phyloP scores from a whole-genome alignment of 2,329 filamentous ascomycete species.

The Coleophoma eucalyptorum region DNA sequence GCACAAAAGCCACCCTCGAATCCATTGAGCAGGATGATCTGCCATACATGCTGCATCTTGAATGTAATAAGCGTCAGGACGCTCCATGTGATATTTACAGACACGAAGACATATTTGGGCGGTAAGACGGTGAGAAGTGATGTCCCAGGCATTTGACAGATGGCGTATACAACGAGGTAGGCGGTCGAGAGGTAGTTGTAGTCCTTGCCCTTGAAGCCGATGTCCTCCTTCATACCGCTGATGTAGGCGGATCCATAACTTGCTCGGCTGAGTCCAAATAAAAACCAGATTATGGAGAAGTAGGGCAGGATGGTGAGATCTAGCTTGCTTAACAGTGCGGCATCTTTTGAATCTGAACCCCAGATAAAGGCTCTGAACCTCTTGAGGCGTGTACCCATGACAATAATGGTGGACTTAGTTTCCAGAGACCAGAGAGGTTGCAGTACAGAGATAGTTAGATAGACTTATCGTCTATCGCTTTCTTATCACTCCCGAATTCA shows the following conservation, averaged over 20 bases:
- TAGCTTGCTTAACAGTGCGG: conserved; percentile 31
- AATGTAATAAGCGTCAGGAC: conserved; percentile 39
- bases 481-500: too few species aligned
- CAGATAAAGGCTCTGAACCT: conserved; percentile 4
- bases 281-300: conserved; percentile 43
- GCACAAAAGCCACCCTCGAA: conserved; percentile 40
- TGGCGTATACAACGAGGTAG: conserved; percentile 37
- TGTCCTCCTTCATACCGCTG: conserved; percentile 32
- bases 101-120: conserved; percentile 38
- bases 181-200: conserved; percentile 36
- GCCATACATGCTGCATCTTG: conserved; percentile 36
- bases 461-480: too few species aligned
- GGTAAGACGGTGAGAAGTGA: conserved; percentile 32
- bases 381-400: background rate
- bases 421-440: too few species aligned
- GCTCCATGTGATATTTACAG: conserved; percentile 38
- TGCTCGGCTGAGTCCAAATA: conserved; percentile 40
- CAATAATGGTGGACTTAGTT: too few species aligned
- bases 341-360: conserved; percentile 5
- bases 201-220: conserved; percentile 33
- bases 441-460: too few species aligned
- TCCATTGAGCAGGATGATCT: conserved; percentile 38
- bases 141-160: conserved; percentile 40
- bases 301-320: conserved; percentile 38
- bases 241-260: conserved; percentile 38